Conservation (phyloP, 148 eudicot species). For the Rhododendron vialii region DNA sequence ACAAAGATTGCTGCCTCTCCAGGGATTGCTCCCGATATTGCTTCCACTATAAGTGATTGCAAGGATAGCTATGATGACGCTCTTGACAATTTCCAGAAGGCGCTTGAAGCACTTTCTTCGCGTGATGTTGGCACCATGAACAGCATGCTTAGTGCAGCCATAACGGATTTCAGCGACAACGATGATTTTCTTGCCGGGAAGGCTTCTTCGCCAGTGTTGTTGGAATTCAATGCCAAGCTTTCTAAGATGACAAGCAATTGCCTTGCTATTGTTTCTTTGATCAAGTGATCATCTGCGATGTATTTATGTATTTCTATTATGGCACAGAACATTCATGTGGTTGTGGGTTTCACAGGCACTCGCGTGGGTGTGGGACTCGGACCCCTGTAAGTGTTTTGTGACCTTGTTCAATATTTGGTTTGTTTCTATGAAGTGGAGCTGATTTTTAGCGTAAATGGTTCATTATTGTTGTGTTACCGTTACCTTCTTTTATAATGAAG, state of each 20-base stretch:
- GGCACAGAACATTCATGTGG: background rate
- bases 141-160: conserved; percentile 39
- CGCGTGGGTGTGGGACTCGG: background rate
- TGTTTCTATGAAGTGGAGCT: background rate
- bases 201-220: background rate
- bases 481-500: background rate
- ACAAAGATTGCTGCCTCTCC: background rate
- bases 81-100: conserved; percentile 23
- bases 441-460: background rate
- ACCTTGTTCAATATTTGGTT: background rate
- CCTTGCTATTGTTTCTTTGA: conserved; percentile 28
- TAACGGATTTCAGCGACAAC: conserved; percentile 29
- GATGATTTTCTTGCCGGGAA: conserved; percentile 21
- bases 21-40: background rate
- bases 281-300: background rate
- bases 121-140: conserved; percentile 31
- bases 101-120: conserved; percentile 8
- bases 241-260: conserved; percentile 43
- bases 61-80: conserved; percentile 24
- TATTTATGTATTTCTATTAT: background rate
- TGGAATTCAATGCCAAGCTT: conserved; percentile 12
- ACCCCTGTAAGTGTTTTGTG: background rate
- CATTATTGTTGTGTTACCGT: background rate
- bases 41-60: conserved; percentile 15
- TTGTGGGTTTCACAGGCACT: background rate